Evolutionary conservation across 495 filamentous ascomycete species (phyloP).

Genomic region (Aspergillus ellipticus): DNA sequence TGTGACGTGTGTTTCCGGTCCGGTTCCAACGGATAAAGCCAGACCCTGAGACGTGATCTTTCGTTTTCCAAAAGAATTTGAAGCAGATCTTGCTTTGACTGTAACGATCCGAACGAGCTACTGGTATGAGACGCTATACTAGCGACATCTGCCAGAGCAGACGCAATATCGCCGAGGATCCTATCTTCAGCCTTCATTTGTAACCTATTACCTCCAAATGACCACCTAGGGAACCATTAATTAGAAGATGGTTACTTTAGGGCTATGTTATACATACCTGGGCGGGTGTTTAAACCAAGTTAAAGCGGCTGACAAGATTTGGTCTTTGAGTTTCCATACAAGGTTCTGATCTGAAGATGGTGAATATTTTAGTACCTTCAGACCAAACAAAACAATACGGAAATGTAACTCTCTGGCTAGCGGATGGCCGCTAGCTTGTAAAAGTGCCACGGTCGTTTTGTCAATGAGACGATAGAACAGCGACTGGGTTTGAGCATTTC

Average conservation of each 20-base stretch:
- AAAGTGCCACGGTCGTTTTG: constrained; percentile 68
- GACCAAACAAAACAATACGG: constrained; percentile 76
- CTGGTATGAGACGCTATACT: constrained; percentile 52
- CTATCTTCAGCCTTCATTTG: constrained; percentile 90
- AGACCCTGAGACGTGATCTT: constrained; percentile 75
- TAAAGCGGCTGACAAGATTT: constrained; percentile 77
- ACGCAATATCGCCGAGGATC: constrained; percentile 71
- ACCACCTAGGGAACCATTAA: constrained; percentile 56
- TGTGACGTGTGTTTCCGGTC: constrained; percentile 52
- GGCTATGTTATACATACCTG: constrained; percentile 35
- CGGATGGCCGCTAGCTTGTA: constrained; percentile 69
- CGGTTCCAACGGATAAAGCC: constrained; percentile 81
- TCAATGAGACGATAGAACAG: constrained; percentile 76
- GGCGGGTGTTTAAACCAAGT: constrained; percentile 83
- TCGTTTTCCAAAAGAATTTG: constrained; percentile 80
- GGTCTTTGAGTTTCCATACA: constrained; percentile 79
- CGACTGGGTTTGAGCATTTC: constrained; percentile 72
- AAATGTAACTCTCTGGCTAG: constrained; percentile 88
- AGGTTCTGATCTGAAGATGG: constrained; percentile 55
- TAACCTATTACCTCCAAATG: constrained; percentile 88
- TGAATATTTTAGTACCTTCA: constrained; percentile 69
- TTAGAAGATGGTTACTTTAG: constrained; percentile 11
- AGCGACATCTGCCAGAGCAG: constrained; percentile 53
- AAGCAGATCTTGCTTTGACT: constrained; percentile 77
- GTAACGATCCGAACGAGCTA: constrained; percentile 59